These are phyloP conservation scores for Plectosphaerella sp. DNA, from an alignment of 2,329 filamentous ascomycete species.

Conservation along the genomic window DNA sequence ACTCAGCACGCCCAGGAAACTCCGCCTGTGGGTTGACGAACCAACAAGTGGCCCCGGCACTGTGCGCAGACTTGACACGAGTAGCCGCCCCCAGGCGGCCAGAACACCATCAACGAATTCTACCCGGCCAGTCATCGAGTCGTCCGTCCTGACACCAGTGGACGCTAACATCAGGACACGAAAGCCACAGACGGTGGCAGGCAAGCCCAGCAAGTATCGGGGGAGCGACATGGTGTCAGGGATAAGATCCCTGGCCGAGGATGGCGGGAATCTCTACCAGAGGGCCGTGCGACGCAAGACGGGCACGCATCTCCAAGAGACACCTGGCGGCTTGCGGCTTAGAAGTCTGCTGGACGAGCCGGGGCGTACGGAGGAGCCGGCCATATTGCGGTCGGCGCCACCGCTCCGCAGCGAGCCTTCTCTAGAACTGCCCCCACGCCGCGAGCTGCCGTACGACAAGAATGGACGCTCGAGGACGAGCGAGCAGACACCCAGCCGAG, in stretches of 20 bases:
- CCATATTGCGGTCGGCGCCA: slow-evolving; percentile 19
- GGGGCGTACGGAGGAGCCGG: slow-evolving; percentile 14
- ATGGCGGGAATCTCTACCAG: slow-evolving; percentile 30
- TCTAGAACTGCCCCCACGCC: slow-evolving; percentile 26
- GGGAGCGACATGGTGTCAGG: slow-evolving; percentile 25
- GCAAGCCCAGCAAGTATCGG: slow-evolving; percentile 12
- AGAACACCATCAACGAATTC: background rate
- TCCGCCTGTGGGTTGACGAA: slow-evolving; percentile 3
- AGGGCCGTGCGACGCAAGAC: slow-evolving; percentile 6
- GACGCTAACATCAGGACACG: slow-evolving; percentile 25
- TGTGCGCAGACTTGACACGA: background rate
- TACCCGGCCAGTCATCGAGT: slow-evolving; percentile 9
- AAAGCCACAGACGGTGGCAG: slow-evolving; percentile 11
- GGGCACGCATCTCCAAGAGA: slow-evolving; percentile 8
- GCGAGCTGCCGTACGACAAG: slow-evolving; percentile 36
- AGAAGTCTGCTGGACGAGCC: slow-evolving; percentile 26
- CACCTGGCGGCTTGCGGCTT: slow-evolving; percentile 21
- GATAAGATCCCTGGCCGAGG: slow-evolving; percentile 42
- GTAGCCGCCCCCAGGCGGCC: background rate
- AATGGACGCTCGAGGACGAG: slow-evolving; percentile 8
- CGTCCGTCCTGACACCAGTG: slow-evolving; percentile 30
- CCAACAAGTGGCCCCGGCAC: slow-evolving; percentile 7
- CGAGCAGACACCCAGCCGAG: slow-evolving; percentile 3
- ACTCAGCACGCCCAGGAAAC: slow-evolving; percentile 39
- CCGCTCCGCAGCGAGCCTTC: slow-evolving; percentile 13